phyloP scores from a whole-genome alignment of 2,329 filamentous ascomycete species.

The Mariannaea elegans region DNA sequence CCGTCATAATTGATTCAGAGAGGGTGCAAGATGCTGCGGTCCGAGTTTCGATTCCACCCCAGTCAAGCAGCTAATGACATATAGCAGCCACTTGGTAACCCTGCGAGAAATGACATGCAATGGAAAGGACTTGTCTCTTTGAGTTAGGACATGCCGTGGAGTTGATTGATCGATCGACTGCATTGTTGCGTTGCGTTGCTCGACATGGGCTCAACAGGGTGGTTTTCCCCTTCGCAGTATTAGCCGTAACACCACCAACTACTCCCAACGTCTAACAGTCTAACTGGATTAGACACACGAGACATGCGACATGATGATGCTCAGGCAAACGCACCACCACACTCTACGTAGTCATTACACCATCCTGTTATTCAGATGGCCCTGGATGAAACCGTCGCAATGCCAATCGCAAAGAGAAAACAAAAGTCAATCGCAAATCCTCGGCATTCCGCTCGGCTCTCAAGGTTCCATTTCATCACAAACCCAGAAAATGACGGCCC shows the following conservation, averaged over 20 bases:
- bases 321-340: neutral
- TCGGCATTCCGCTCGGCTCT: neutral
- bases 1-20: no score
- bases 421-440: neutral
- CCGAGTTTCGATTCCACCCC: neutral
- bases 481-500: no score
- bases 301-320: neutral
- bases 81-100: no score
- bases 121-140: neutral
- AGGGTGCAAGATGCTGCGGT: neutral
- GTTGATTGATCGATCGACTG: neutral
- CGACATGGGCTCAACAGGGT: constrained; percentile 14
- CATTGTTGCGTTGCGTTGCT: neutral
- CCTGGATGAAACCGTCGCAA: no score
- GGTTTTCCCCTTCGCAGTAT: neutral
- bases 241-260: neutral
- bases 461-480: neutral
- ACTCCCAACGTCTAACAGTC: neutral
- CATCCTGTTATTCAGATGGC: no score
- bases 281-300: neutral
- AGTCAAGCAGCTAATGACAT: no score
- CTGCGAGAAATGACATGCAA: neutral
- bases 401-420: no score
- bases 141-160: neutral
- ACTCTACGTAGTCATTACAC: no score